These are phyloP conservation scores for Paraleonurus japonicus DNA, from an alignment of 257 asterid species.

Conservation along the genomic window DNA sequence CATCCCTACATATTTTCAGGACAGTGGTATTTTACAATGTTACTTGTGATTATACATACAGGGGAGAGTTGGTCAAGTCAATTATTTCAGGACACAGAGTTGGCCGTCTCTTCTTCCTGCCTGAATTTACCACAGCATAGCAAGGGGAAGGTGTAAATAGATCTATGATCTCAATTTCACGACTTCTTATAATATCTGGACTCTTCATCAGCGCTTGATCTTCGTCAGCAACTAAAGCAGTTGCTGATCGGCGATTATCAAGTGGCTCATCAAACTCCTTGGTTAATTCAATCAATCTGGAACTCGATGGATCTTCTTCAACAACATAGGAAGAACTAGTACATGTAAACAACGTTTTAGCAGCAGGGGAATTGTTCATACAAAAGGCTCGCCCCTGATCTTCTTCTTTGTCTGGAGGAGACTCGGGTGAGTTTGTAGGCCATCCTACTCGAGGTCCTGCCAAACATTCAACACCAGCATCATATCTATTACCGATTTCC, in stretches of 20 bases:
- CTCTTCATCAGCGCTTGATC: conserved; percentile 24
- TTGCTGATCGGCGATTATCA: conserved; percentile 20
- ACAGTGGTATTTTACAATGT: no score
- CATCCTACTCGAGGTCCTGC: conserved; percentile 18
- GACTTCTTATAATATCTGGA: conserved; percentile 13
- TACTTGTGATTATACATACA: conserved; percentile 31
- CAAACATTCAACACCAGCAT: neutral
- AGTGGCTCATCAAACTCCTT: neutral
- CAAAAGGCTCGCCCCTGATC: neutral
- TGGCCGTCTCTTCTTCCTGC: conserved; percentile 54
- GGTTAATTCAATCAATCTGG: no score
- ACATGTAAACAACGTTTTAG: conserved; percentile 12
- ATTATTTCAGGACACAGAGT: conserved; percentile 55
- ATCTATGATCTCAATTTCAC: conserved; percentile 68
- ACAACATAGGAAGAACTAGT: conserved; percentile 12
- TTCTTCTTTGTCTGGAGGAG: conserved; percentile 4
- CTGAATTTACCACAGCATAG: conserved; percentile 21
- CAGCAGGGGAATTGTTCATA: conserved; percentile 18
- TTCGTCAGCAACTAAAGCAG: conserved; percentile 17
- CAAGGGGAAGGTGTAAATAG: conserved; percentile 72
- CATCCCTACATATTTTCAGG: neutral
- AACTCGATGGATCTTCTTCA: no score
- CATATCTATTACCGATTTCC: conserved; percentile 9
- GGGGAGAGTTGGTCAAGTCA: conserved; percentile 84
- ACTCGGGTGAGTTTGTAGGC: neutral